Evolutionary conservation across 140 eudicot species (phyloP).

Genomic region (Oenanthe javanica): DNA sequence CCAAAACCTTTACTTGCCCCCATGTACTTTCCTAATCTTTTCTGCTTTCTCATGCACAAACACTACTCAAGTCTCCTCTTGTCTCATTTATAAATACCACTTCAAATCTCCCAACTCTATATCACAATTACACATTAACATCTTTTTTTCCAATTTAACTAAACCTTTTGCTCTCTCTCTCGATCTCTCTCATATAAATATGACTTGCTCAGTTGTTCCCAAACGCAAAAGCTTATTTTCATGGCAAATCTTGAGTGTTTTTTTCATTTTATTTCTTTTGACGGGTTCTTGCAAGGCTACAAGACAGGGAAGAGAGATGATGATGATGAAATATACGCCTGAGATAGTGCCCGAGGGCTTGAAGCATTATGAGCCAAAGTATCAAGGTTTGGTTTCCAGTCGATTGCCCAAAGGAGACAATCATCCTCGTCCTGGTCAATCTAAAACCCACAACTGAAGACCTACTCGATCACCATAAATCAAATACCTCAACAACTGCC

Average conservation of each 20-base stretch:
- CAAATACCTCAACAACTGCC: background rate
- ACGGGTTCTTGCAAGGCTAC: background rate
- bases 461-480: background rate
- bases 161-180: background rate
- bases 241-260: background rate
- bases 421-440: constrained; percentile 4
- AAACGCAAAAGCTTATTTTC: background rate
- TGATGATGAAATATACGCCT: background rate
- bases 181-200: background rate
- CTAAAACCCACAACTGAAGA: background rate
- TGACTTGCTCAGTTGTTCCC: background rate
- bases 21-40: constrained; percentile 4
- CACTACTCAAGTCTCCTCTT: background rate
- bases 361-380: constrained; percentile 3
- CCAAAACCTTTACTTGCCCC: background rate
- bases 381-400: background rate
- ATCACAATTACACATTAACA: background rate
- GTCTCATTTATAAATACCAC: background rate
- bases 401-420: background rate
- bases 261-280: background rate
- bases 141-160: background rate
- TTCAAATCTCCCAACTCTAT: background rate
- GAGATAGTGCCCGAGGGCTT: background rate
- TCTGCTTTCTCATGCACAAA: background rate
- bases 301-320: constrained; percentile 2